These are phyloP conservation scores for Geoglossum glabrum DNA, from an alignment of 495 filamentous ascomycete species.

Conservation along the genomic window DNA sequence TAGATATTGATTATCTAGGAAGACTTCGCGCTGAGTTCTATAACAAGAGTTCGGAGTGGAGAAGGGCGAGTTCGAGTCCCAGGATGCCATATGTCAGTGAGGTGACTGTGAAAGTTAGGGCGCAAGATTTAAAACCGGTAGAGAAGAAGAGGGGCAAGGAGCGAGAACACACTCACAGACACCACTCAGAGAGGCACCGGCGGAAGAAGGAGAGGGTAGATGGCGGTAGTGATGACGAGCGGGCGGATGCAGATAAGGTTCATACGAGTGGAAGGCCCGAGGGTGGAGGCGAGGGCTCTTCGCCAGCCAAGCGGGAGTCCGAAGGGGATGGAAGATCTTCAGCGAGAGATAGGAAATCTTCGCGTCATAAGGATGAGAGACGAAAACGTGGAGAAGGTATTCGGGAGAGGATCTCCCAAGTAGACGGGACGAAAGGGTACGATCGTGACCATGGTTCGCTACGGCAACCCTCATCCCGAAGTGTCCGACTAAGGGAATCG, in stretches of 20 bases:
- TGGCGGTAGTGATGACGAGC: not conserved
- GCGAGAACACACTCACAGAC: not conserved
- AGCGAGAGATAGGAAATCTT: not conserved
- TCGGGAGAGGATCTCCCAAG: not conserved
- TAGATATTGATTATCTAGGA: not conserved
- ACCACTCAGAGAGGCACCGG: not conserved
- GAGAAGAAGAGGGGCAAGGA: slow-evolving; percentile 3
- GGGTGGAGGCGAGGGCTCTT: not conserved
- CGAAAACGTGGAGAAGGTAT: not conserved
- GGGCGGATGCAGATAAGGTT: not conserved
- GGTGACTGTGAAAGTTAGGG: not conserved
- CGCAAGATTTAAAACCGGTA: not conserved
- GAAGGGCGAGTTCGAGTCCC: not conserved
- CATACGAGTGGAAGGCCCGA: not conserved
- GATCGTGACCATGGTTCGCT: not conserved
- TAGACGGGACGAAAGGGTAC: not conserved
- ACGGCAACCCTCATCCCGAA: not conserved
- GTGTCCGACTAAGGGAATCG: not conserved
- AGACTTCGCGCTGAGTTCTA: not conserved
- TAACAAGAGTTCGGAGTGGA: not conserved
- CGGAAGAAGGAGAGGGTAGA: not conserved
- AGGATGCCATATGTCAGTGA: slow-evolving; percentile 6
- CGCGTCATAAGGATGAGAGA: not conserved
- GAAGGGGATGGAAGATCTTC: not conserved
- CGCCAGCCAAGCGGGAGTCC: not conserved